Base-by-base conservation (phyloP, 1,139 yeast species). In the Yamadazyma mexicana region DNA sequence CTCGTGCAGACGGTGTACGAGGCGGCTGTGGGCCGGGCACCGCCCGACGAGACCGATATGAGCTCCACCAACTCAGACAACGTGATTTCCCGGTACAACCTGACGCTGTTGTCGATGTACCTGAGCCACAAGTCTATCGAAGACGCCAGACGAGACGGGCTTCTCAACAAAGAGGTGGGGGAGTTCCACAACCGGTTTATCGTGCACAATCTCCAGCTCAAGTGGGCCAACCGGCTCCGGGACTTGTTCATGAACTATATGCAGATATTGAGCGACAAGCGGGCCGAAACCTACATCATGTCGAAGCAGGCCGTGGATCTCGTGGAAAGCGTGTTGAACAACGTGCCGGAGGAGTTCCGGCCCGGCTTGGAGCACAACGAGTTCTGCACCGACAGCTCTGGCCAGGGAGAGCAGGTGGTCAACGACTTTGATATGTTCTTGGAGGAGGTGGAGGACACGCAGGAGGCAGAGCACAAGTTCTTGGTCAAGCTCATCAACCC, bases 161-260 rank as follows among this genome's bases (percentile, higher is more conserved):
- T 58, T 9, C 48, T 61, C 31, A 55, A 68, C 24, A 51, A 54
- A 10, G 48, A 56, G 2, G 62, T 60, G 3, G 58, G 62, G 31
- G 60, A 52, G 12, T 88, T 81, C 62, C 83, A 81, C 47, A 91
- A 92, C 55, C 68, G 94, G 39, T 91, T 86, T 55, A 81, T 85
- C 45, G 69, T 91, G 24, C 95, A 89, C 53, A 82, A 85, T 49
- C 73, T 89, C 58, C 79, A 81, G 51, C 58, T 89, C 54, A 84
- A 81, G 49, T 89, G 97, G 96, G 83, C 85, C 56, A 83, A 85
- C 45, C 58, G 66, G 6, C 69, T 83, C 10, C 69, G 95, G 38
- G 79, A 86, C 48, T 71, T 77, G 26, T 66, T 88, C 39, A 69
- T 76, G 49, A 73, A 78, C 30, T 87, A 87, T 52, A 58, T 83